These are phyloP conservation scores for Didymella pinodella DNA, from an alignment of 2,329 filamentous ascomycete genomes.

Conservation along the genomic window DNA sequence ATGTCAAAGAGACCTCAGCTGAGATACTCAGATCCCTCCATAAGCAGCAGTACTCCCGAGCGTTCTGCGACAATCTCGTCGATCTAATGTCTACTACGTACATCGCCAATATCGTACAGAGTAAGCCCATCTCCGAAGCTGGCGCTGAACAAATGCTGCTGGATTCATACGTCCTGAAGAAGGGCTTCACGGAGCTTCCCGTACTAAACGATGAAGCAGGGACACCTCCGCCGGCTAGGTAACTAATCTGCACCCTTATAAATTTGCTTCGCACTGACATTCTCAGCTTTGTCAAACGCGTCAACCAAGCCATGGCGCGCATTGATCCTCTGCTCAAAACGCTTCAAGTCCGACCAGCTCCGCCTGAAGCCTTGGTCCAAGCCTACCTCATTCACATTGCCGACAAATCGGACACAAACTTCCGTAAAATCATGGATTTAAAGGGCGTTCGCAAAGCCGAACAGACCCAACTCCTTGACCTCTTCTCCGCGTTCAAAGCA, in stretches of 20 bases:
- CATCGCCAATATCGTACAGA: conserved; percentile 84
- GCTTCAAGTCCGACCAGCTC: conserved; percentile 88
- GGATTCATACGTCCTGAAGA: conserved; percentile 89
- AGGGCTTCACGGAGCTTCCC: conserved; percentile 76
- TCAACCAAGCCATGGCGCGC: conserved; percentile 82
- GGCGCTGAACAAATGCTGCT: conserved; percentile 98
- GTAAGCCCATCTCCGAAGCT: conserved; percentile 88
- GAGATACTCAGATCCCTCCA: conserved; percentile 80
- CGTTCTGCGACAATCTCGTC: conserved; percentile 95
- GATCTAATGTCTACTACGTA: conserved; percentile 83
- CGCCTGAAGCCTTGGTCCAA: conserved; percentile 92
- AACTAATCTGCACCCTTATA: conserved; percentile 26
- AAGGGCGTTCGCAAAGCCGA: conserved; percentile 88
- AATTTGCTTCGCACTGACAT: conserved; percentile 25
- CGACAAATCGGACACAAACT: conserved; percentile 92
- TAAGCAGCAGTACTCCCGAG: conserved; percentile 92
- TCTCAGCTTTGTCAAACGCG: conserved; percentile 80
- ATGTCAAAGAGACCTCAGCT: conserved; percentile 73
- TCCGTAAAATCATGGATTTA: conserved; percentile 93
- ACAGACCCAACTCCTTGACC: conserved; percentile 80
- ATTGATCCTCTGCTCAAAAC: conserved; percentile 95
- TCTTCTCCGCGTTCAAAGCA: conserved; percentile 86
- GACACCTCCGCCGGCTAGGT: conserved; percentile 64
- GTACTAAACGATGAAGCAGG: conserved; percentile 64
- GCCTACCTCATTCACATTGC: conserved; percentile 97